These are phyloP conservation scores for Musa balbisiana DNA, from an alignment of 202 grass and related monocot genomes.

Conservation along the genomic window DNA sequence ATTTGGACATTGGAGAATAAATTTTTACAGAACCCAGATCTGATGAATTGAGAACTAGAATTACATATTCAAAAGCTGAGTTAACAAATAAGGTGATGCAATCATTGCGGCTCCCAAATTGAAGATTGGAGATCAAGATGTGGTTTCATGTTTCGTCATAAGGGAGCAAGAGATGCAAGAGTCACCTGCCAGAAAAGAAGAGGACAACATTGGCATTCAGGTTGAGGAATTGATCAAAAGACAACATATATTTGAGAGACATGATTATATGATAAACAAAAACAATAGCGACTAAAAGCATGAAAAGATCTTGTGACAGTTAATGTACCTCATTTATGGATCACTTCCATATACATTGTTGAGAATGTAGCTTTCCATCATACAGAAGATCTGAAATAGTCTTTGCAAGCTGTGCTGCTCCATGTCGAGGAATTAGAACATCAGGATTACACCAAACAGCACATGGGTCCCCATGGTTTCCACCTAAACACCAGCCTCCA, in stretches of 20 bases:
- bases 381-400: conserved; percentile 49
- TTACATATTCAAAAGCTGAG: not conserved
- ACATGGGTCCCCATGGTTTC: conserved; percentile 45
- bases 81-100: no score
- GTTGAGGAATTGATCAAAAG: not conserved
- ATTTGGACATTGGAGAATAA: not conserved
- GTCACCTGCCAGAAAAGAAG: not conserved
- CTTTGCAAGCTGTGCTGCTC: conserved; percentile 48
- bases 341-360: conserved; percentile 76
- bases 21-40: not conserved
- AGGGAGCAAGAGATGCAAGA: not conserved
- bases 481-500: conserved; percentile 88
- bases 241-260: not conserved
- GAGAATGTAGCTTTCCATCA: conserved; percentile 39
- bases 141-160: no score
- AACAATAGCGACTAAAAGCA: not conserved
- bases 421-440: conserved; percentile 71
- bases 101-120: not conserved
- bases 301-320: not conserved
- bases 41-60: not conserved
- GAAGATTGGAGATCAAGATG: no score
- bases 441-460: conserved; percentile 51
- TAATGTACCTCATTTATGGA: not conserved
- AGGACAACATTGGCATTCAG: not conserved
- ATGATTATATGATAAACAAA: not conserved